phyloP scores from a whole-genome alignment of 164 flowering plant genomes.

The Amborella trichopoda region DNA sequence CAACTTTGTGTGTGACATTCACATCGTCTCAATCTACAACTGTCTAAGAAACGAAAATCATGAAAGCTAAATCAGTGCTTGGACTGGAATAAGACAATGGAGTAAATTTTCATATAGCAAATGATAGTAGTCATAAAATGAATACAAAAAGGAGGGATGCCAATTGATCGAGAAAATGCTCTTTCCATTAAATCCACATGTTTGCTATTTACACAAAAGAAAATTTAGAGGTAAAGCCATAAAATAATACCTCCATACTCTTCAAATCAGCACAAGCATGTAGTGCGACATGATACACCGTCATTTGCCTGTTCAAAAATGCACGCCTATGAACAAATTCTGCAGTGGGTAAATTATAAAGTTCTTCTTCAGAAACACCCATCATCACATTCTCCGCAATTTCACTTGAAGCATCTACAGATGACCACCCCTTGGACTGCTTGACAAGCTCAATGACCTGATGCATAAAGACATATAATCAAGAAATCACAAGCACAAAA shows the following conservation, averaged over 20 bases:
- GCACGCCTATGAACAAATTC: slow-evolving; percentile 60
- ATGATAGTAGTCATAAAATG: too few relatives aligned
- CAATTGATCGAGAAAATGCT: too few relatives aligned
- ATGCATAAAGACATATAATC: slow-evolving; percentile 4
- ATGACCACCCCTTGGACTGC: slow-evolving; percentile 82
- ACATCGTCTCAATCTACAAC: too few relatives aligned
- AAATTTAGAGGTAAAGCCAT: not conserved
- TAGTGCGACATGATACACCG: slow-evolving; percentile 84
- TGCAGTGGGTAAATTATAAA: slow-evolving; percentile 75
- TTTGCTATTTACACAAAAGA: not conserved
- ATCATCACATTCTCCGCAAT: slow-evolving; percentile 68
- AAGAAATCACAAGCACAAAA: slow-evolving; percentile 1
- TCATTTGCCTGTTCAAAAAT: slow-evolving; percentile 39
- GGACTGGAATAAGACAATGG: too few relatives aligned
- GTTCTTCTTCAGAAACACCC: slow-evolving; percentile 75
- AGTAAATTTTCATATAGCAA: too few relatives aligned
- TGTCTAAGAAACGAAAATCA: too few relatives aligned
- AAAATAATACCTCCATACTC: slow-evolving; percentile 50
- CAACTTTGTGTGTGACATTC: too few relatives aligned
- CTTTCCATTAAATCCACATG: too few relatives aligned
- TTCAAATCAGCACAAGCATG: slow-evolving; percentile 71
- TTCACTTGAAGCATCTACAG: slow-evolving; percentile 39
- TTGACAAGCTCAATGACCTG: slow-evolving; percentile 87
- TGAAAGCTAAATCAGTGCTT: too few relatives aligned
- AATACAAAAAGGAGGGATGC: too few relatives aligned